phyloP scores from a whole-genome alignment of 768 basidiomycete genomes.

The Podaxis mareebaensis region DNA sequence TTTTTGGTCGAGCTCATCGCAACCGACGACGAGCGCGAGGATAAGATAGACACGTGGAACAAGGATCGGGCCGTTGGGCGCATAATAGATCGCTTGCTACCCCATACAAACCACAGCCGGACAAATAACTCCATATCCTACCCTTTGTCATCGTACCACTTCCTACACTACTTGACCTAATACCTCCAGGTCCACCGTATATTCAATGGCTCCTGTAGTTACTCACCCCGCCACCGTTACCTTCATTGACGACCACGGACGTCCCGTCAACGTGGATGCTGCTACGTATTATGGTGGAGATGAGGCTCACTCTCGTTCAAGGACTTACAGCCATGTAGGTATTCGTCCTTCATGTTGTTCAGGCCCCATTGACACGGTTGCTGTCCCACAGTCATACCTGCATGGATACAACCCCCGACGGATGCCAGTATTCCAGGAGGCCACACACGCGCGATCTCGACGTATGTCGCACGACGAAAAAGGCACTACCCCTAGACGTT shows the following conservation, averaged over 20 bases:
- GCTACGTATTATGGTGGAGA: slow-evolving; percentile 81
- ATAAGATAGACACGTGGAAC: slow-evolving; percentile 6
- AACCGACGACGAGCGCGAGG: slow-evolving; percentile 7
- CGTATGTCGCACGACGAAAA: slow-evolving; percentile 95
- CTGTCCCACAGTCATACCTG: slow-evolving; percentile 62
- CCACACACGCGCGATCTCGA: slow-evolving; percentile 69
- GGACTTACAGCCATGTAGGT: slow-evolving; percentile 86
- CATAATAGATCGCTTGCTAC: neutral
- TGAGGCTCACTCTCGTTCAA: slow-evolving; percentile 76
- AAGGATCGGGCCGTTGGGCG: slow-evolving; percentile 6
- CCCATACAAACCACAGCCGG: neutral
- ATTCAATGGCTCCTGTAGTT: slow-evolving; percentile 62
- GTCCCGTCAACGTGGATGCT: slow-evolving; percentile 63
- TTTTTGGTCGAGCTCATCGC: neutral
- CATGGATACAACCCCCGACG: slow-evolving; percentile 73
- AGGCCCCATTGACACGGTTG: slow-evolving; percentile 18
- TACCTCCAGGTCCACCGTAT: neutral
- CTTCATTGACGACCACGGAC: slow-evolving; percentile 63
- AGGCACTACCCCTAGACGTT: slow-evolving; percentile 78
- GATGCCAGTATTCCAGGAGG: slow-evolving; percentile 73
- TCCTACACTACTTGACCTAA: slow-evolving; percentile 4
- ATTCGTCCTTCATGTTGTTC: slow-evolving; percentile 5
- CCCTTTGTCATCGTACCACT: neutral
- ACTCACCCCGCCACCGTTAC: slow-evolving; percentile 63
- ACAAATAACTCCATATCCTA: slow-evolving; percentile 13